Conservation (phyloP, 495 filamentous ascomycete species). For the Lepidopterella palustris region DNA sequence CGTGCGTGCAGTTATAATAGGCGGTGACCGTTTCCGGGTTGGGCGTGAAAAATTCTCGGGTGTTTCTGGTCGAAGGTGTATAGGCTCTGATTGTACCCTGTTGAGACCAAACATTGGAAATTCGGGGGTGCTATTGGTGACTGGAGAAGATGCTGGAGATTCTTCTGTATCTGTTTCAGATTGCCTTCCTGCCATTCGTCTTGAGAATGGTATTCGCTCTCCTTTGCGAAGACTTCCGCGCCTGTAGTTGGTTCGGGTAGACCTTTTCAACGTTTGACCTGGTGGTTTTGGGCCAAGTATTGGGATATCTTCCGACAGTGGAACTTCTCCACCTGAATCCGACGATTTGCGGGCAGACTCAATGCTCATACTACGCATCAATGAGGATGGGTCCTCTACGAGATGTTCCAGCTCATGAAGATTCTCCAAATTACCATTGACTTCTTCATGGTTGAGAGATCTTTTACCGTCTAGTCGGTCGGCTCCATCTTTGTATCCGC, state of each 20-base stretch:
- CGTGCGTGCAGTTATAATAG: background rate
- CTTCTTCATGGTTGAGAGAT: constrained; percentile 53
- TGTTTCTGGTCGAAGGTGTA: constrained; percentile 36
- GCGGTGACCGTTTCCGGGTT: constrained; percentile 20
- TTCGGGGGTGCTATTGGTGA: constrained; percentile 32
- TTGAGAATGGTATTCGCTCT: constrained; percentile 69
- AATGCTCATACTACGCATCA: constrained; percentile 60
- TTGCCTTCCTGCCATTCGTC: constrained; percentile 53
- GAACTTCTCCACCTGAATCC: constrained; percentile 39
- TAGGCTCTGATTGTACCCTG: constrained; percentile 72
- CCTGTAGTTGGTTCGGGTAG: constrained; percentile 87
- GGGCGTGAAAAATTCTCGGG: constrained; percentile 34
- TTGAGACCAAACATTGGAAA: constrained; percentile 49
- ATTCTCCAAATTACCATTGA: constrained; percentile 35
- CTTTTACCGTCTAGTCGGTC: constrained; percentile 73
- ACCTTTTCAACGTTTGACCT: constrained; percentile 70
- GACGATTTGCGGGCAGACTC: constrained; percentile 39
- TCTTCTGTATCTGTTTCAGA: constrained; percentile 58
- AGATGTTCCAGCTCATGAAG: constrained; percentile 67
- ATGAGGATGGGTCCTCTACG: constrained; percentile 70
- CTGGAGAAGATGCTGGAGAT: constrained; percentile 41
- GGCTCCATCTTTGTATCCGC: constrained; percentile 77
- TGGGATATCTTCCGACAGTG: constrained; percentile 71
- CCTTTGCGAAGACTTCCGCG: constrained; percentile 79
- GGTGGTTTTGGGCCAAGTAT: constrained; percentile 70